Evolutionary conservation across 495 filamentous ascomycete genomes (phyloP).

Genomic region (Ramalina peruviana): DNA sequence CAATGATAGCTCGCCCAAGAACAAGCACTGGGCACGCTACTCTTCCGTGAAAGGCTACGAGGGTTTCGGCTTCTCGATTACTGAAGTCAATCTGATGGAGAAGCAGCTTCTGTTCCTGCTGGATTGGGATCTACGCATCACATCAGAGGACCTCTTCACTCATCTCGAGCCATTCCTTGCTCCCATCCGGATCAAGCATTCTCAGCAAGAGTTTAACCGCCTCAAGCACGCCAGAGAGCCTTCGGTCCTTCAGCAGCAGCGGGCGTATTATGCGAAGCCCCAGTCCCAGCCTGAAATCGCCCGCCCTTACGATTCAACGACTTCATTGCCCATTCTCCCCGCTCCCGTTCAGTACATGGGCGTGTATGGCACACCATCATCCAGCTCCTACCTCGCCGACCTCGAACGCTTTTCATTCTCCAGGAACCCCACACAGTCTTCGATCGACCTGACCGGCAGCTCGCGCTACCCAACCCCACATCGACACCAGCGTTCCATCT

Average conservation of each 20-base stretch:
- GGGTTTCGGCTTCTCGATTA: conserved; percentile 79
- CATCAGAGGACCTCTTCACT: conserved; percentile 66
- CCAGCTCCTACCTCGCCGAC: conserved; percentile 21
- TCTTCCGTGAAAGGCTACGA: conserved; percentile 61
- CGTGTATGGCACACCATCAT: conserved; percentile 13
- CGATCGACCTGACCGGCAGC: conserved; percentile 20
- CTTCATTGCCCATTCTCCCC: conserved; percentile 6
- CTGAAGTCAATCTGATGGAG: conserved; percentile 97
- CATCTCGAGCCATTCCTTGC: conserved; percentile 81
- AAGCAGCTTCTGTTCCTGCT: conserved; percentile 88
- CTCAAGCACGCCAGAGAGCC: conserved; percentile 13
- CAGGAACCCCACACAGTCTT: conserved; percentile 25
- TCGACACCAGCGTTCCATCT: conserved; percentile 33
- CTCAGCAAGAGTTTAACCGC: conserved; percentile 18
- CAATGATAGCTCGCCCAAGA: conserved; percentile 92
- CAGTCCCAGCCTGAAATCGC: not conserved
- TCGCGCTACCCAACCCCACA: conserved; percentile 17
- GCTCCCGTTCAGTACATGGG: conserved; percentile 7
- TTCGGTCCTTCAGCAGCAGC: conserved; percentile 23
- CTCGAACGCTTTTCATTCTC: conserved; percentile 21
- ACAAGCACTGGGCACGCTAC: conserved; percentile 98
- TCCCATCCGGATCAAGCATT: conserved; percentile 51
- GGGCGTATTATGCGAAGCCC: conserved; percentile 27
- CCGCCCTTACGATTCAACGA: conserved; percentile 7
- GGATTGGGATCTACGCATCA: conserved; percentile 84